These are phyloP conservation scores for Francoa sonchifolia DNA, from an alignment of 441 rosid genomes.

Conservation along the genomic window DNA sequence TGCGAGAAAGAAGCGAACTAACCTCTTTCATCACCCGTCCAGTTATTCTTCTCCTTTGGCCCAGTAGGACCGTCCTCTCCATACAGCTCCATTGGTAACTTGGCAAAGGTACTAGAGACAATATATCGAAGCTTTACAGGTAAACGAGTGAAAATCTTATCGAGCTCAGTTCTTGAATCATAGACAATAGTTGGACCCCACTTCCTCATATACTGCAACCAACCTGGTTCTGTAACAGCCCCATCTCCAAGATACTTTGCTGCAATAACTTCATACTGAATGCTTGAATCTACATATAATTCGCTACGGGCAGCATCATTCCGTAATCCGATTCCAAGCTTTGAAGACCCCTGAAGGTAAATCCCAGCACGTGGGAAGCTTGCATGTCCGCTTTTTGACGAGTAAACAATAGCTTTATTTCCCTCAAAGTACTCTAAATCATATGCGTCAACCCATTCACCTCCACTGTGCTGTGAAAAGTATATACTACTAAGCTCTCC, in stretches of 20 bases:
- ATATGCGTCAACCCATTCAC: slow-evolving; percentile 58
- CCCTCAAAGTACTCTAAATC: slow-evolving; percentile 53
- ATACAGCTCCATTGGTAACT: slow-evolving; percentile 58
- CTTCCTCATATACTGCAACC: slow-evolving; percentile 79
- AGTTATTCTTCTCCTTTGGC: slow-evolving; percentile 84
- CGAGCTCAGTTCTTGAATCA: slow-evolving; percentile 43
- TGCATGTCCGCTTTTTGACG: slow-evolving; percentile 61
- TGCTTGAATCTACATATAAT: slow-evolving; percentile 47
- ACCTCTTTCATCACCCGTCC: slow-evolving; percentile 80
- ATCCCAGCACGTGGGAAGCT: slow-evolving; percentile 57
- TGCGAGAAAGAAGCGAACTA: slow-evolving; percentile 9
- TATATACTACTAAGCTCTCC: slow-evolving; percentile 63
- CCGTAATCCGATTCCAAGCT: slow-evolving; percentile 60
- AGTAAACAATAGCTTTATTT: slow-evolving; percentile 58
- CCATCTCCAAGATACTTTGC: slow-evolving; percentile 52
- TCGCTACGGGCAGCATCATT: slow-evolving; percentile 53
- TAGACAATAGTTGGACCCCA: slow-evolving; percentile 79
- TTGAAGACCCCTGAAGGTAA: slow-evolving; percentile 57
- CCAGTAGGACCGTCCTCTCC: slow-evolving; percentile 94
- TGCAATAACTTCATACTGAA: slow-evolving; percentile 42
- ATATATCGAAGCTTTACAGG: slow-evolving; percentile 31
- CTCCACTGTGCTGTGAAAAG: slow-evolving; percentile 88
- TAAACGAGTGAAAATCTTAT: slow-evolving; percentile 35
- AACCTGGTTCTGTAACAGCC: slow-evolving; percentile 41
- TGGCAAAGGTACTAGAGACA: slow-evolving; percentile 27